phyloP scores from a whole-genome alignment of 2,329 filamentous ascomycete genomes.

The Beauveria sp. region DNA sequence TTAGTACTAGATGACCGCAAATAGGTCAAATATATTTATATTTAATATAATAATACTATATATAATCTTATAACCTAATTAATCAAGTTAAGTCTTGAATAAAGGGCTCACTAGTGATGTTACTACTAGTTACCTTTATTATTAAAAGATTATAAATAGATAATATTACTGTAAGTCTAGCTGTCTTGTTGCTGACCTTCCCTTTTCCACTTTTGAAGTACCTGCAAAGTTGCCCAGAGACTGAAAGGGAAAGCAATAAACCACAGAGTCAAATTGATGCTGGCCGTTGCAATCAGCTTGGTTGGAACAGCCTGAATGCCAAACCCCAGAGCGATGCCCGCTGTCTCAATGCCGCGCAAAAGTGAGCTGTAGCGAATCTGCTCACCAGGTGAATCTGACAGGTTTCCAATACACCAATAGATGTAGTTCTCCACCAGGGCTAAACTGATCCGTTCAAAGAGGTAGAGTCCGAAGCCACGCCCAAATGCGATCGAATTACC shows the following conservation, averaged over 20 bases:
- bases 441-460: conserved; percentile 32
- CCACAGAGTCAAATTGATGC: conserved; percentile 34
- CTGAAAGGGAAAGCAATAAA: conserved; percentile 35
- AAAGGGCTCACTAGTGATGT: no score
- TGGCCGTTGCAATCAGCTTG: conserved; percentile 33
- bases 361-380: conserved; percentile 38
- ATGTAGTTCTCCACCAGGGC: conserved; percentile 37
- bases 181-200: not conserved
- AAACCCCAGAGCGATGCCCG: conserved; percentile 33
- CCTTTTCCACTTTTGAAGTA: conserved; percentile 31
- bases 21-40: no score
- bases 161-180: no score
- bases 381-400: conserved; percentile 35
- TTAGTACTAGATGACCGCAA: no score
- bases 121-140: no score
- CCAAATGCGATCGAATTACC: conserved; percentile 28
- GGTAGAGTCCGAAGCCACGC: conserved; percentile 32
- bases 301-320: conserved; percentile 37
- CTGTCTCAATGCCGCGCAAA: conserved; percentile 34
- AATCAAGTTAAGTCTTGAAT: no score
- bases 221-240: conserved; percentile 34
- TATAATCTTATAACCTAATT: no score
- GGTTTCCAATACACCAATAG: conserved; percentile 39
- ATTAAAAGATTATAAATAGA: no score
- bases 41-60: no score